A percentile compares a stretch with the other conserved stretches of the same genome.
Evolutionary conservation across 2,329 filamentous ascomycete genomes (phyloP).

Genomic region (Coniochaeta hoffmannii): DNA sequence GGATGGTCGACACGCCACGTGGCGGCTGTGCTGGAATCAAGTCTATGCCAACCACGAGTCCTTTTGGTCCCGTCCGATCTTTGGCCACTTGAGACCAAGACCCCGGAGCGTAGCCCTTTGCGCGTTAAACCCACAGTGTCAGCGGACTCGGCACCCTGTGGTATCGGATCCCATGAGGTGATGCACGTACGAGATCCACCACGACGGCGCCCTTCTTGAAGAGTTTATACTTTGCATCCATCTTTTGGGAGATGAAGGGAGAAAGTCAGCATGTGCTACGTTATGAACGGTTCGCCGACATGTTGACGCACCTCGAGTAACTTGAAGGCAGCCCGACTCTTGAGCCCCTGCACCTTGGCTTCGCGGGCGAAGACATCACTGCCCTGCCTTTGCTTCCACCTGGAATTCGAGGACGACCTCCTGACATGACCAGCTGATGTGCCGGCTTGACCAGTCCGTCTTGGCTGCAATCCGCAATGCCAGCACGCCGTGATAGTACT

Average conservation of each 20-base stretch:
- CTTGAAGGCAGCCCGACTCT: constrained; percentile 91
- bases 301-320: constrained; percentile 64
- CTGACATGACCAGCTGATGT: neutral
- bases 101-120: constrained; percentile 69
- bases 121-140: too few relatives aligned
- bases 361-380: constrained; percentile 65
- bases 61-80: constrained; percentile 66
- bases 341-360: constrained; percentile 72
- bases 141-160: too few relatives aligned
- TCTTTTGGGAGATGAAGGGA: constrained; percentile 35
- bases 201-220: constrained; percentile 79
- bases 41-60: constrained; percentile 84
- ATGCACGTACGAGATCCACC: constrained; percentile 56
- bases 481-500: neutral
- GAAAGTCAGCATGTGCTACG: neutral
- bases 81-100: constrained; percentile 75
- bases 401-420: constrained; percentile 46
- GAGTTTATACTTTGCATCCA: constrained; percentile 73
- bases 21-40: constrained; percentile 89
- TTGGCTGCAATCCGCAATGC: neutral
- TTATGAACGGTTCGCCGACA: neutral
- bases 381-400: constrained; percentile 77
- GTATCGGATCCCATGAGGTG: too few relatives aligned
- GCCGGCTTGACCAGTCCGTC: neutral
- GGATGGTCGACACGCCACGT: constrained; percentile 84